Evolutionary conservation across 192 early-diverging fungal species (phyloP).

Genomic region (Backusella sp.): DNA sequence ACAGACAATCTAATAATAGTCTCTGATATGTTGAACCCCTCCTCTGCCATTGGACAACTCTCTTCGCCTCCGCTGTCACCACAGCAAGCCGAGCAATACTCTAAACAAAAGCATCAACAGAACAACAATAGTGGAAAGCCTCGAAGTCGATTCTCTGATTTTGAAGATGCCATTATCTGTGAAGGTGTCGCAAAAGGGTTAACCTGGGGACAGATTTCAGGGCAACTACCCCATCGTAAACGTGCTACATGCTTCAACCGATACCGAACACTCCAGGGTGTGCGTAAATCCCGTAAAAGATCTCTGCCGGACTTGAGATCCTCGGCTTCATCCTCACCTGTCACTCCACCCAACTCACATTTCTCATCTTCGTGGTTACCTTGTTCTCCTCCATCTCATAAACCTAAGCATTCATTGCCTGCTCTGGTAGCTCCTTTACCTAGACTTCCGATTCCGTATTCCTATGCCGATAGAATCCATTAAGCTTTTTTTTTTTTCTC

Average conservation of each 20-base stretch:
- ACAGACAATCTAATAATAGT: constrained; percentile 13
- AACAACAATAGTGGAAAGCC: constrained; percentile 15
- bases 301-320: not conserved
- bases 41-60: not conserved
- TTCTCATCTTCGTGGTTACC: constrained; percentile 1
- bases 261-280: constrained; percentile 33
- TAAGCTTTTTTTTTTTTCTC: not conserved
- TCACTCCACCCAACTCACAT: constrained; percentile 11
- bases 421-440: constrained; percentile 12
- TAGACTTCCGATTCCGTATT: constrained; percentile 11
- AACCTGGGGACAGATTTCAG: constrained; percentile 39
- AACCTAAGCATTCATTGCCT: not conserved
- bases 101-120: constrained; percentile 1
- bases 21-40: constrained; percentile 24
- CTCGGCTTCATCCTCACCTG: not conserved
- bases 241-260: constrained; percentile 40
- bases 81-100: not conserved
- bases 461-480: constrained; percentile 13
- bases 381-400: not conserved
- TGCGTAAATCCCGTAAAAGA: constrained; percentile 34
- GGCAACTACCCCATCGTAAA: constrained; percentile 35
- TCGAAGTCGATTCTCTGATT: constrained; percentile 34
- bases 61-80: constrained; percentile 5
- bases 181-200: constrained; percentile 39
- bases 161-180: constrained; percentile 36